These are phyloP conservation scores for Komagataea norvegica DNA, from an alignment of 1,139 yeast species.

Conservation along the genomic window DNA sequence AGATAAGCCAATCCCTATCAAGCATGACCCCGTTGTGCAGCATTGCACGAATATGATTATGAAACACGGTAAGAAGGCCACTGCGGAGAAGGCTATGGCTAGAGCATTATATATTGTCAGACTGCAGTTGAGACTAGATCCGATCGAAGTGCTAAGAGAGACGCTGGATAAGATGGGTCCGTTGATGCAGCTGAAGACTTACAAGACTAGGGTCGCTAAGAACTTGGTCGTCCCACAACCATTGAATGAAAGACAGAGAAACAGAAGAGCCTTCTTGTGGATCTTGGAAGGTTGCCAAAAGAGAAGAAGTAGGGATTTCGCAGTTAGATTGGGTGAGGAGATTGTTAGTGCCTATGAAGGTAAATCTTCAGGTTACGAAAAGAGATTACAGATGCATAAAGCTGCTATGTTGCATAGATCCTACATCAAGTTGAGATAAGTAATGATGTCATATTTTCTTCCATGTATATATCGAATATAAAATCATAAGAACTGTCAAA, in stretches of 20 bases:
- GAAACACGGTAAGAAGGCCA: conserved; percentile 87
- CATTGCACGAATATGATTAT: conserved; percentile 82
- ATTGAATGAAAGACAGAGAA: conserved; percentile 73
- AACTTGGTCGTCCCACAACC: conserved; percentile 80
- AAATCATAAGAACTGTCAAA: too few species aligned
- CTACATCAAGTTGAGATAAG: conserved; percentile 45
- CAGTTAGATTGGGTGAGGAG: conserved; percentile 91
- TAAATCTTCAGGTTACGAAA: conserved; percentile 78
- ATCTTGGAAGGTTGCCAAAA: conserved; percentile 78
- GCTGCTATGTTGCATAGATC: conserved; percentile 81
- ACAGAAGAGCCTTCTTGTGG: conserved; percentile 86
- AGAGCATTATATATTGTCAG: conserved; percentile 80
- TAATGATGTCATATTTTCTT: neutral
- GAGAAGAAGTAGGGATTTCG: conserved; percentile 73
- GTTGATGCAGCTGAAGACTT: conserved; percentile 68
- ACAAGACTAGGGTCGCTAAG: conserved; percentile 83
- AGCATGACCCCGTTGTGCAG: conserved; percentile 65
- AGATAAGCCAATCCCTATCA: conserved; percentile 53
- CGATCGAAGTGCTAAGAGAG: conserved; percentile 67
- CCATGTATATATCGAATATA: conserved; percentile 7
- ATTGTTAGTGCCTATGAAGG: conserved; percentile 74
- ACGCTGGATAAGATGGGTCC: conserved; percentile 85
- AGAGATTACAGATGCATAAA: conserved; percentile 78
- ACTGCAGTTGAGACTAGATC: conserved; percentile 67
- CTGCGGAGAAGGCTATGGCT: conserved; percentile 69